Percentiles rank a stretch among this genome's conserved stretches.
phyloP scores from a whole-genome alignment of 108 stramenopile genomes.

The Fistulifera pelliculosa region DNA sequence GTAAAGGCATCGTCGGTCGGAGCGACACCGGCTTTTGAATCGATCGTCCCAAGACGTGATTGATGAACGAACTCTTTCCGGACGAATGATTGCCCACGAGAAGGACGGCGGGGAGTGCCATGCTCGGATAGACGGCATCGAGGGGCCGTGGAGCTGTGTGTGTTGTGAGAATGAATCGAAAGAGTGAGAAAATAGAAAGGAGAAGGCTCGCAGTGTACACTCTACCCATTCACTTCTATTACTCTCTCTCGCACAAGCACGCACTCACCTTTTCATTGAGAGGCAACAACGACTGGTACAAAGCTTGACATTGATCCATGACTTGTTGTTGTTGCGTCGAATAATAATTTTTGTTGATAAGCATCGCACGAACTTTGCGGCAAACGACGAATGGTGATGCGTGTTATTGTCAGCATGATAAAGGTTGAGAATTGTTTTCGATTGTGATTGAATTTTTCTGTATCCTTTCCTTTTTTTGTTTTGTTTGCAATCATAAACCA shows the following conservation, averaged over 20 bases:
- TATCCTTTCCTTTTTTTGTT: too few species aligned
- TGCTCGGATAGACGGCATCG: constrained; percentile 12
- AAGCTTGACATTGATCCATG: constrained; percentile 18
- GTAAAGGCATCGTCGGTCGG: constrained; percentile 99
- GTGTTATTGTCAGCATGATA: too few species aligned
- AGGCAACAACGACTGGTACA: constrained; percentile 63
- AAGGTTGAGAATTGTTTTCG: too few species aligned
- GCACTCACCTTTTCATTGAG: constrained; percentile 35
- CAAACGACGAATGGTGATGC: too few species aligned
- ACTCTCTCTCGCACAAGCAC: background rate
- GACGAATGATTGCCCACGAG: constrained; percentile 94
- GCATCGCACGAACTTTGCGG: background rate
- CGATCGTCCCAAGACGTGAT: constrained; percentile 81
- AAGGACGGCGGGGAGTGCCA: constrained; percentile 91
- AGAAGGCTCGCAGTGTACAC: too few species aligned
- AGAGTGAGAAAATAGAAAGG: too few species aligned
- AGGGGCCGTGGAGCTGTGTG: background rate
- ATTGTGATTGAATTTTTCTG: too few species aligned
- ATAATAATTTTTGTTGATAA: constrained; percentile 2
- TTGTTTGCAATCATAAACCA: too few species aligned
- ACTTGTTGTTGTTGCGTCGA: constrained; percentile 4
- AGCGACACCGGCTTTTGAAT: constrained; percentile 97
- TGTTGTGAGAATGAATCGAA: background rate
- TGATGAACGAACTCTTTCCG: constrained; percentile 95
- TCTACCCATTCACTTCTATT: background rate